Percentiles rank a stretch among this genome's conserved stretches.
These are phyloP conservation scores for Ceratocystis eucalypticola DNA, from an alignment of 2,329 filamentous ascomycete species.

Conservation along the genomic window DNA sequence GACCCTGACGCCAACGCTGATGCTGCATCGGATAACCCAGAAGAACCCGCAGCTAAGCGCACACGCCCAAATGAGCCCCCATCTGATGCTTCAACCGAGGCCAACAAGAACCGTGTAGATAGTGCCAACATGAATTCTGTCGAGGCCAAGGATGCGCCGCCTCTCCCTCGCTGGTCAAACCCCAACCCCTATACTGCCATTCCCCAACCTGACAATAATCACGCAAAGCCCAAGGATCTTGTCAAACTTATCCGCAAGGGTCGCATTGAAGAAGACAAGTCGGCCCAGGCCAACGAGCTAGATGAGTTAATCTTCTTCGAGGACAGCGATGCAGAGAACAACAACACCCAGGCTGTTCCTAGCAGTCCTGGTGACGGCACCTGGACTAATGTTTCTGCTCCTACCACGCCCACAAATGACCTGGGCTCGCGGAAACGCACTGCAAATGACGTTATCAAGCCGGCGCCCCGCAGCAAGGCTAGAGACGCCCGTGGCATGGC, in stretches of 20 bases:
- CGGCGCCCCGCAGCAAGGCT: slow-evolving; percentile 38
- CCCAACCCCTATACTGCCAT: slow-evolving; percentile 85
- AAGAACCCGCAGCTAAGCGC: slow-evolving; percentile 33
- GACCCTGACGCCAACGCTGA: neutral
- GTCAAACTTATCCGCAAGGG: slow-evolving; percentile 87
- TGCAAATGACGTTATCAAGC: slow-evolving; percentile 52
- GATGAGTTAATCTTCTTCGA: slow-evolving; percentile 88
- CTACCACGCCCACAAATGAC: slow-evolving; percentile 23
- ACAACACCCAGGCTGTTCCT: slow-evolving; percentile 20
- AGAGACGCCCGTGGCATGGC: slow-evolving; percentile 27
- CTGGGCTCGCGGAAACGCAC: slow-evolving; percentile 63
- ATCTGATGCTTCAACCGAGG: slow-evolving; percentile 26
- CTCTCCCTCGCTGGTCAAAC: slow-evolving; percentile 74
- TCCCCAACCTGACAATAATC: slow-evolving; percentile 51
- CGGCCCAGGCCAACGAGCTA: slow-evolving; percentile 41
- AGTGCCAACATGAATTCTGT: neutral
- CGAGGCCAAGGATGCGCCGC: neutral
- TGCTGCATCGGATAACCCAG: slow-evolving; percentile 21
- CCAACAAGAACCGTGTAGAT: neutral
- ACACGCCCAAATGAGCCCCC: slow-evolving; percentile 28
- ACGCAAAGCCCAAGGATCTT: slow-evolving; percentile 70
- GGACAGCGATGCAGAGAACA: slow-evolving; percentile 44
- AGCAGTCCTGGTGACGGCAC: slow-evolving; percentile 14
- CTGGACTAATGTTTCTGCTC: slow-evolving; percentile 15
- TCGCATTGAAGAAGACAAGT: slow-evolving; percentile 46